Evolutionary conservation across 2,329 filamentous ascomycete genomes (phyloP).

Genomic region (Colletotrichum australisinense): DNA sequence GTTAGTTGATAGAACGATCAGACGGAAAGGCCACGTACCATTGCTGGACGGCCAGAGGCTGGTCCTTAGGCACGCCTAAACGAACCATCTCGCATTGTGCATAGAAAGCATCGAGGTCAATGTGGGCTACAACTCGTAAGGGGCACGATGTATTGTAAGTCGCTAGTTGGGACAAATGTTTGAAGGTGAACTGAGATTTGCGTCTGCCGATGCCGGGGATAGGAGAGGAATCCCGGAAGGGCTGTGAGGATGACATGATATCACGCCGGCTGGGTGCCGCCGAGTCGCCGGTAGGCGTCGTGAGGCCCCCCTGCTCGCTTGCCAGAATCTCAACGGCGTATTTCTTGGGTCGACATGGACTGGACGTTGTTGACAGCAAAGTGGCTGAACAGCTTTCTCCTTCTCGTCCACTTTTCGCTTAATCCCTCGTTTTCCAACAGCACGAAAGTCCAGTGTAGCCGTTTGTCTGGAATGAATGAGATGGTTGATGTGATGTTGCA

Average conservation of each 20-base stretch:
- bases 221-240: slow-evolving; percentile 33
- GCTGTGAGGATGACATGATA: slow-evolving; percentile 35
- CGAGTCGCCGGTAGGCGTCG: background rate
- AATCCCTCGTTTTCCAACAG: background rate
- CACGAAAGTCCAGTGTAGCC: background rate
- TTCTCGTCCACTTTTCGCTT: background rate
- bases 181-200: slow-evolving; percentile 83
- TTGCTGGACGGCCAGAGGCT: slow-evolving; percentile 92
- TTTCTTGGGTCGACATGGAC: background rate
- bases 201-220: slow-evolving; percentile 12
- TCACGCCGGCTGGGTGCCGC: background rate
- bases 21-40: slow-evolving; percentile 64
- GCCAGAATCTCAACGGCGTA: background rate
- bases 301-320: background rate
- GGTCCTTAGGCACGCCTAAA: slow-evolving; percentile 77
- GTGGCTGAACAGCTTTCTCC: background rate
- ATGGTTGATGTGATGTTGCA: background rate
- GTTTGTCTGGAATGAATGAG: background rate
- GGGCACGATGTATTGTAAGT: slow-evolving; percentile 79
- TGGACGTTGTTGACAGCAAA: background rate
- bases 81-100: slow-evolving; percentile 96
- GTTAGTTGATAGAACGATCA: background rate
- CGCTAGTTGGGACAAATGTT: slow-evolving; percentile 81
- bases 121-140: slow-evolving; percentile 87
- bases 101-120: slow-evolving; percentile 98